Base-by-base conservation (phyloP, 805 yeast genomes). In the Schwanniomyces vanrijiae region DNA sequence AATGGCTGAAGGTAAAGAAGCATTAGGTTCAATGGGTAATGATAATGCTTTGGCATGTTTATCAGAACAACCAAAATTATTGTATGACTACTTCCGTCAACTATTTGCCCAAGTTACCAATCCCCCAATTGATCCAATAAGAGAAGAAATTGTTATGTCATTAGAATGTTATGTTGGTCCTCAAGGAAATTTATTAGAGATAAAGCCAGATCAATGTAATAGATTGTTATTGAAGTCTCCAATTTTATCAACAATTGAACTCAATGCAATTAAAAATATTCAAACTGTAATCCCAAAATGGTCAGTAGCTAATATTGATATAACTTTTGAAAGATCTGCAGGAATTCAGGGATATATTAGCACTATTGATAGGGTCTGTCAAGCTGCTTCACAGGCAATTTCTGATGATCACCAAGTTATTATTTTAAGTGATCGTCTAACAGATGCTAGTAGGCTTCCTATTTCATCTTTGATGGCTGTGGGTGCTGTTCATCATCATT, bases 1-100 rank as follows among this genome's bases (percentile, higher is more conserved):
- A 52, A 94, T 92, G 99, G 97, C 96, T 37, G 86, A 82, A 55
- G 96, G 92, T 51, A 92, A 91, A 64, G 99, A 92, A 72, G 90
- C 97, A 10, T 77, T 92, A 44, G 98, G 99, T 14, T 91, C 97
- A 16, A 92, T 92, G 99, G 99, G 99, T 77, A 92, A 92, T 64
- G 99, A 92, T 64, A 83, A 94, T 43, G 96, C 98, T 10, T 76
- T 92, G 54, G 98, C 98, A 0, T 94, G 99, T 71, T 73, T 92
- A 56, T 86, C 96, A 33, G 92, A 88, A 64, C 96, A 90, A 69
- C 98, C 99, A 37, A 86, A 85, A 56, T 72, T 94, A 52, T 75
- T 90, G 53, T 92, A 88, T 67, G 99, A 94, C 62, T 92, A 92
- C 73, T 94, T 92, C 78, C 84, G 96, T 61, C 96, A 92, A 68